These are phyloP conservation scores for Vanderwaltozyma yarrowii DNA, from an alignment of 805 yeast genomes.

Conservation along the genomic window DNA sequence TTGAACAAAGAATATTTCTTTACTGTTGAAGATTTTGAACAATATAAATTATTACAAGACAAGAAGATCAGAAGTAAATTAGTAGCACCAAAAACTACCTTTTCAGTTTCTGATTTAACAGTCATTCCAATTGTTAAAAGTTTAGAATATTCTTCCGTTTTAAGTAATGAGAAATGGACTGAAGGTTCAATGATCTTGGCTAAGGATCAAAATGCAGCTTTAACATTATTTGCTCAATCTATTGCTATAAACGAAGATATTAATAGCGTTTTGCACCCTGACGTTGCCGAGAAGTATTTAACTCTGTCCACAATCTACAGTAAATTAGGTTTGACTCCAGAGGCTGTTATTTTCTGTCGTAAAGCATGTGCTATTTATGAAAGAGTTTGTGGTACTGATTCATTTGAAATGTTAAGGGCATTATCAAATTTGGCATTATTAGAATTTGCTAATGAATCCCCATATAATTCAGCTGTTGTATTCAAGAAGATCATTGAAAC, in stretches of 20 bases:
- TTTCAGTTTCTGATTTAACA: slow-evolving; percentile 52
- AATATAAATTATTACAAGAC: slow-evolving; percentile 23
- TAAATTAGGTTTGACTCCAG: slow-evolving; percentile 44
- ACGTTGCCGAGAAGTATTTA: slow-evolving; percentile 61
- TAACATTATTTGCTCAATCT: slow-evolving; percentile 58
- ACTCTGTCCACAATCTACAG: slow-evolving; percentile 57
- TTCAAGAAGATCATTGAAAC: slow-evolving; percentile 49
- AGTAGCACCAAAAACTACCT: slow-evolving; percentile 32
- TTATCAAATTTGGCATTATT: slow-evolving; percentile 64
- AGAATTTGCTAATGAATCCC: slow-evolving; percentile 52
- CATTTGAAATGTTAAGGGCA: slow-evolving; percentile 62
- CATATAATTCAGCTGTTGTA: slow-evolving; percentile 51
- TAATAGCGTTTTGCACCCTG: slow-evolving; percentile 71
- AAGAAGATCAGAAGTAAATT: slow-evolving; percentile 30
- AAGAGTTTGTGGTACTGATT: slow-evolving; percentile 72
- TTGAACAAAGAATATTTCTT: slow-evolving; percentile 32
- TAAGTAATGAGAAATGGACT: slow-evolving; percentile 68
- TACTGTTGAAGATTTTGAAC: slow-evolving; percentile 32
- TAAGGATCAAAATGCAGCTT: slow-evolving; percentile 43
- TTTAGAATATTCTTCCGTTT: slow-evolving; percentile 51
- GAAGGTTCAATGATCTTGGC: slow-evolving; percentile 39
- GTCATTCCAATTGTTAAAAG: slow-evolving; percentile 71
- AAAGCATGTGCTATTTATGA: slow-evolving; percentile 66
- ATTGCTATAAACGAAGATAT: slow-evolving; percentile 69
- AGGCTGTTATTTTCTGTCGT: slow-evolving; percentile 56